These are phyloP conservation scores for Cucurbita ficifolia DNA, from an alignment of 306 rosid species.

Conservation along the genomic window DNA sequence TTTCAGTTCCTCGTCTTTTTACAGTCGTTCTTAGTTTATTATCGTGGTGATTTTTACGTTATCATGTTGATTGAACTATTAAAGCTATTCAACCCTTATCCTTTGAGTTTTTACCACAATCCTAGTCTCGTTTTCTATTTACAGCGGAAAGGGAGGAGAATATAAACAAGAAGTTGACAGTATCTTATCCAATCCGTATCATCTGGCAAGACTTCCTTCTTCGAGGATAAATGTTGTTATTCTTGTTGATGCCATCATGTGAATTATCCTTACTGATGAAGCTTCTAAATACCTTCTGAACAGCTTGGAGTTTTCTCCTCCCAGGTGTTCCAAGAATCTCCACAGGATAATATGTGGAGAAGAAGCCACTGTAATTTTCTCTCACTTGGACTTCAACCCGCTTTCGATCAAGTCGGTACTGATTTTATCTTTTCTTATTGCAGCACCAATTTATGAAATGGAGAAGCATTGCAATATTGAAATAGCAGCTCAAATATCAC, in stretches of 20 bases:
- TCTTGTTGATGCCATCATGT: not conserved
- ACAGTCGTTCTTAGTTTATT: not conserved
- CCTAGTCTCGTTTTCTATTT: conserved; percentile 9
- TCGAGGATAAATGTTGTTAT: not conserved
- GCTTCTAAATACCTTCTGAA: conserved; percentile 19
- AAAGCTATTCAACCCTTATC: not conserved
- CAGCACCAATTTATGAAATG: conserved; percentile 83
- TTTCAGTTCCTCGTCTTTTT: not conserved
- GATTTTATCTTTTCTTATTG: conserved; percentile 14
- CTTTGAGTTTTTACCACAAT: not conserved
- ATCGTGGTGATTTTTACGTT: not conserved
- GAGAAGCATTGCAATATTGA: conserved; percentile 90
- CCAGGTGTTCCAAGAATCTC: conserved; percentile 93
- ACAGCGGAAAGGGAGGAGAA: conserved; percentile 87
- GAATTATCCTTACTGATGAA: not conserved
- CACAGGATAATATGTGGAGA: conserved; percentile 73
- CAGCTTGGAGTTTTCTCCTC: conserved; percentile 99
- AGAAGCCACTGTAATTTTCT: conserved; percentile 60
- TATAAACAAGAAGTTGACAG: conserved; percentile 66
- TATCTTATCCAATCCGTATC: conserved; percentile 87
- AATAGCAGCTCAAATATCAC: conserved; percentile 83
- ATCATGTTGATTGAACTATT: not conserved
- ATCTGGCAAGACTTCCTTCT: conserved; percentile 44
- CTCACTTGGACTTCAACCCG: conserved; percentile 9
- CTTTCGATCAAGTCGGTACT: conserved; percentile 1